These are phyloP conservation scores for Cercospora sp. DNA, from an alignment of 2,329 filamentous ascomycete genomes.

Conservation along the genomic window DNA sequence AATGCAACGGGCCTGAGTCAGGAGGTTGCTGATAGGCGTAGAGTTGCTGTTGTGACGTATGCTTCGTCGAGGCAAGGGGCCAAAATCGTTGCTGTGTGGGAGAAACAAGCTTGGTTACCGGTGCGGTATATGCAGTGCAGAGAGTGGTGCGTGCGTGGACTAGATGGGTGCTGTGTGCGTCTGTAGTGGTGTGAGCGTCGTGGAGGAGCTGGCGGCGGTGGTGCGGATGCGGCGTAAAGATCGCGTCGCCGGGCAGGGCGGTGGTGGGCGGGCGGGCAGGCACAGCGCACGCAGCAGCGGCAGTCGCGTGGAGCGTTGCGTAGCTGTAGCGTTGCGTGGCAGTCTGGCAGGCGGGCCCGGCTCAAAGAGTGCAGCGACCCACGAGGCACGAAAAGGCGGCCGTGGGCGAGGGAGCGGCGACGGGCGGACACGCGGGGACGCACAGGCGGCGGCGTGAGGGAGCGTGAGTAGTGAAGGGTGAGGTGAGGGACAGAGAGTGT, in stretches of 20 bases:
- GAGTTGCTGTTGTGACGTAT: conserved; percentile 32
- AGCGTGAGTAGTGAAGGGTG: background rate
- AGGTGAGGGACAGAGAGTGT: background rate
- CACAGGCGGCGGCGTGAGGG: background rate
- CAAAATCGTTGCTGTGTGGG: conserved; percentile 20
- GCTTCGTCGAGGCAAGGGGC: conserved; percentile 19
- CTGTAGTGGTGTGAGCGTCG: background rate
- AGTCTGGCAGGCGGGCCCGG: background rate
- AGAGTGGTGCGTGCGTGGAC: conserved; percentile 17
- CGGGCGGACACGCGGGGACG: background rate
- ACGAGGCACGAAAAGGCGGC: background rate
- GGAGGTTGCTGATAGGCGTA: conserved; percentile 9
- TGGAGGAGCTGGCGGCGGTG: background rate
- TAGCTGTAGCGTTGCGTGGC: background rate
- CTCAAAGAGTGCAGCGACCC: background rate
- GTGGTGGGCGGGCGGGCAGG: background rate
- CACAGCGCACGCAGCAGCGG: background rate
- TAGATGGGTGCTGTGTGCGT: background rate
- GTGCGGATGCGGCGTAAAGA: background rate
- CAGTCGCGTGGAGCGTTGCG: background rate
- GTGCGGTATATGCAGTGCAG: conserved; percentile 18
- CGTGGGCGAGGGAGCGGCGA: background rate
- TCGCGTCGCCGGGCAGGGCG: conserved; percentile 3
- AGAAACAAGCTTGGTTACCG: conserved; percentile 14
- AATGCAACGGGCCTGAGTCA: conserved; percentile 15